Percentiles rank a stretch among this genome's conserved stretches.
These are phyloP conservation scores for Alternaria gansuensis DNA, from an alignment of 2,329 filamentous ascomycete species.

Conservation along the genomic window DNA sequence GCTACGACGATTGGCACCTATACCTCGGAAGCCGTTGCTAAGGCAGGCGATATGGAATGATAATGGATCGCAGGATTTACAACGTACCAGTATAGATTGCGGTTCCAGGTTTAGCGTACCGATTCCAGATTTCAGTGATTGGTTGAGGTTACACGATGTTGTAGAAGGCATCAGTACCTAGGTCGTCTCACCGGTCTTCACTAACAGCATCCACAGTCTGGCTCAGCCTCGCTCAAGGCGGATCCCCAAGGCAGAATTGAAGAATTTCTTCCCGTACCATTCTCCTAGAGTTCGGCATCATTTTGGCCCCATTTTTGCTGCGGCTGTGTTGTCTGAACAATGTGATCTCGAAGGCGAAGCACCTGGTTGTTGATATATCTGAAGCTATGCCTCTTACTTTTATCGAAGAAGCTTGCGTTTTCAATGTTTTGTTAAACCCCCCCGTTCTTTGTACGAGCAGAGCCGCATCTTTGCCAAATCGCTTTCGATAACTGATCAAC, in stretches of 20 bases:
- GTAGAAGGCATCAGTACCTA: background rate
- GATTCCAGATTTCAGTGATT: background rate
- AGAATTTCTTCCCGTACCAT: fast-evolving
- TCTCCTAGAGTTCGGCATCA: background rate
- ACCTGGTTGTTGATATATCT: background rate
- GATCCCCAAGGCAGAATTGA: background rate
- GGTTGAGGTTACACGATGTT: background rate
- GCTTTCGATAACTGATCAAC: background rate
- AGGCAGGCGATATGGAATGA: background rate
- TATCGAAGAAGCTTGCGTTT: background rate
- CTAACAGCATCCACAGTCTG: background rate
- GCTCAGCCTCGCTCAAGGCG: background rate
- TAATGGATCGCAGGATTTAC: background rate
- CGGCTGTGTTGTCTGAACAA: background rate
- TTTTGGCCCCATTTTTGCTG: background rate
- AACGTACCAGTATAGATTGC: background rate
- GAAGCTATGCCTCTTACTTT: constrained; percentile 4
- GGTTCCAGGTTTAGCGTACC: background rate
- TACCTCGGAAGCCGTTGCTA: background rate
- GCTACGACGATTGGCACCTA: background rate
- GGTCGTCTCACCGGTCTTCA: background rate
- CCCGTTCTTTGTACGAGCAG: background rate
- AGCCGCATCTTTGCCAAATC: background rate
- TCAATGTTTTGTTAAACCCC: fast-evolving
- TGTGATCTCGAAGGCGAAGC: background rate